These are phyloP conservation scores for Potentilla sterilis DNA, from an alignment of 306 rosid genomes.

Conservation along the genomic window DNA sequence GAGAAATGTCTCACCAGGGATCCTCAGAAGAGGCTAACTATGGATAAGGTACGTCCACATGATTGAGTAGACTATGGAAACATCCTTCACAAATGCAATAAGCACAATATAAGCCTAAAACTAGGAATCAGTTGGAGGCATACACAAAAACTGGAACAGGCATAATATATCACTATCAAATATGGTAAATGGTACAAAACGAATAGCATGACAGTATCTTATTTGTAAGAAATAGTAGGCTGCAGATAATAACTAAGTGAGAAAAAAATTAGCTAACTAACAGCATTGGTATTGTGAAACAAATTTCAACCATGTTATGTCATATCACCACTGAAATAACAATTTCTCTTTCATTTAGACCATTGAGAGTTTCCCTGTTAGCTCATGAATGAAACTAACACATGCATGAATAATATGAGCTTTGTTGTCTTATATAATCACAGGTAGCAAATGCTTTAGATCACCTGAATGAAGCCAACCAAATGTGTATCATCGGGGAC, in stretches of 20 bases:
- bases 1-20: slow-evolving; percentile 74
- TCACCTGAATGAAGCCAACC: slow-evolving; percentile 36
- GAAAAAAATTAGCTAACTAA: neutral
- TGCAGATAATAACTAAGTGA: neutral
- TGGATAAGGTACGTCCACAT: slow-evolving; percentile 46
- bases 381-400: neutral
- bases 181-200: neutral
- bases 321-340: neutral
- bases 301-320: neutral
- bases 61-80: neutral
- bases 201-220: neutral
- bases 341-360: neutral
- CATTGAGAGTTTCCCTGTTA: neutral
- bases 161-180: neutral
- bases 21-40: slow-evolving; percentile 60
- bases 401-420: neutral
- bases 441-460: slow-evolving; percentile 59
- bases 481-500: slow-evolving; percentile 31
- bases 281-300: neutral
- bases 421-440: neutral
- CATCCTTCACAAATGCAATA: neutral
- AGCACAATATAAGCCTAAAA: neutral
- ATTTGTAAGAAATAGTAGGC: neutral
- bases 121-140: neutral
- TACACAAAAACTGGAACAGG: neutral